Evolutionary conservation across 352 stramenopile genomes (phyloP).

Genomic region (Globisporangium mamillatum): DNA sequence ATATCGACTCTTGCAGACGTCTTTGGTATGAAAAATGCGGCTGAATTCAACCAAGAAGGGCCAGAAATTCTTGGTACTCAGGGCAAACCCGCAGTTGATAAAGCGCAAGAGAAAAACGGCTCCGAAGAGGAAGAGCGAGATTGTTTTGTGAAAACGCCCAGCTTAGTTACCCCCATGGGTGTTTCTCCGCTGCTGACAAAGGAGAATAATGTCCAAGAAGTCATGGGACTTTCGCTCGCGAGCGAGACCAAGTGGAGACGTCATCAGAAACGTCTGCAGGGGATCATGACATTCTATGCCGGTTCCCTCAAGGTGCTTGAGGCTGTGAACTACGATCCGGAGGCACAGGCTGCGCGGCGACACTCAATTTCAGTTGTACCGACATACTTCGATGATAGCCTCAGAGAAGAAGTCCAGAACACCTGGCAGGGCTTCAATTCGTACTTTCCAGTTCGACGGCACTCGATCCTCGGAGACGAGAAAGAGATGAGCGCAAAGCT

Average conservation of each 20-base stretch:
- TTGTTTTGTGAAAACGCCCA: background rate
- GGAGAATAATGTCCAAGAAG: background rate
- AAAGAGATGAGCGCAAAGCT: constrained; percentile 21
- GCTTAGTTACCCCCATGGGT: too few species aligned
- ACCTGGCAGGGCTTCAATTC: background rate
- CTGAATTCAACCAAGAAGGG: constrained; percentile 2
- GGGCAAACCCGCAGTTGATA: too few species aligned
- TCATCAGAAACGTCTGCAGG: constrained; percentile 41
- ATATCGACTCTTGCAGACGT: background rate
- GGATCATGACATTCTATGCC: constrained; percentile 33
- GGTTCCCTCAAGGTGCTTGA: constrained; percentile 24
- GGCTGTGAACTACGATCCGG: constrained; percentile 13
- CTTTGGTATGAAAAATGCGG: constrained; percentile 5
- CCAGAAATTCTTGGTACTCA: background rate
- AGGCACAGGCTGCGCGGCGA: constrained; percentile 16
- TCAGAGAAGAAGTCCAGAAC: background rate
- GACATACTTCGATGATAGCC: constrained; percentile 20
- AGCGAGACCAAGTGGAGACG: constrained; percentile 36
- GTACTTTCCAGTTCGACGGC: constrained; percentile 19
- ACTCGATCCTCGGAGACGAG: constrained; percentile 34
- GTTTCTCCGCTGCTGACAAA: background rate
- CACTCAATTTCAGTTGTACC: constrained; percentile 28
- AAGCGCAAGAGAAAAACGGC: background rate
- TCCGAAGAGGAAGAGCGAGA: background rate
- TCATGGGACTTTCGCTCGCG: constrained; percentile 18